These are phyloP conservation scores for Schizophyllum commune DNA, from an alignment of 1,284 basidiomycete species.

Conservation along the genomic window DNA sequence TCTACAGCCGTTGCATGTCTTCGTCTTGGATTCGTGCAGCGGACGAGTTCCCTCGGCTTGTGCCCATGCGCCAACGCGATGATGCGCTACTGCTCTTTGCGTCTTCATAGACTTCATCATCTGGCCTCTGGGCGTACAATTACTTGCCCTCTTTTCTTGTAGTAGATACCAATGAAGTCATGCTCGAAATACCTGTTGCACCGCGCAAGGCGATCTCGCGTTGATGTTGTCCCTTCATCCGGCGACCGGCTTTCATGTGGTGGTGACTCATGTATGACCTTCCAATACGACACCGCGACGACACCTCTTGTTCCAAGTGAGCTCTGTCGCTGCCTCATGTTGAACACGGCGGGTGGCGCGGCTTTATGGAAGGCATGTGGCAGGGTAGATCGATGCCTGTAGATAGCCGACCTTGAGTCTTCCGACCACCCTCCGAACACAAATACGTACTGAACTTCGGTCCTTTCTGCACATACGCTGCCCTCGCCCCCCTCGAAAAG, in stretches of 20 bases:
- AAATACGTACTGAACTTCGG: not conserved
- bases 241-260: not conserved
- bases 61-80: not conserved
- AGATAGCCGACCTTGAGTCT: not conserved
- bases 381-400: not conserved
- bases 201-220: not conserved
- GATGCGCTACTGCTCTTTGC: not conserved
- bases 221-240: not conserved
- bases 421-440: not conserved
- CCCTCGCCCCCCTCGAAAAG: not conserved
- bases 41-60: not conserved
- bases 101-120: not conserved
- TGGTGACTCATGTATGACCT: not conserved
- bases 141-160: not conserved
- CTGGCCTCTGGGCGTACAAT: not conserved
- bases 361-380: not conserved
- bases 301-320: no score
- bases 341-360: not conserved
- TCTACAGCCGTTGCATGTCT: not conserved
- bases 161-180: not conserved
- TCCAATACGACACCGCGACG: no score
- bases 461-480: not conserved
- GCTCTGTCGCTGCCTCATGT: not conserved
- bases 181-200: not conserved
- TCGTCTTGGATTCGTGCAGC: not conserved